Evolutionary conservation across 352 stramenopile species (phyloP), one percentile per base, ranked within the genome.

Genomic region (Pythium grandisporangium): DNA sequence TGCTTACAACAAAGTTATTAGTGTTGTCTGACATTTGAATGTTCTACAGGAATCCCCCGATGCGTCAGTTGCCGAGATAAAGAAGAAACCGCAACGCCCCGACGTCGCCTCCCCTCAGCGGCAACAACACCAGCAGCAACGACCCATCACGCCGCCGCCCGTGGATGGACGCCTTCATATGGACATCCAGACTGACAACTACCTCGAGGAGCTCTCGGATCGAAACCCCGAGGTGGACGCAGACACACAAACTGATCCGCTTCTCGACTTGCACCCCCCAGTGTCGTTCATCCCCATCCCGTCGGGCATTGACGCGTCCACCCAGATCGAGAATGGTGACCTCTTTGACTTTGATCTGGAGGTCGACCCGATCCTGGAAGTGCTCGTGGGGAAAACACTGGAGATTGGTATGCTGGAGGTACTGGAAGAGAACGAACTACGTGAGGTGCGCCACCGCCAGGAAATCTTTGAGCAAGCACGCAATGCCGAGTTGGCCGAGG

Each of bases 291-390:
- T 97, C 3, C 86, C 84, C 3, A 55, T 61, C 16, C 88, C 95
- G 19, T 95, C 75, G 6, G 92, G 92, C 1, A 51, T 94, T 5
- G 90, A 98, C 51, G 74, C 61, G 21, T 55, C 66, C 38, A 98
- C 89, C 12, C 89, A 98, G 52, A 95, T 98, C 41, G 83, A 96
- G 30, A 73, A 70, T 25, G 88, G 86, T 30, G 92, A 98, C 47
- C 61, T 98, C 29, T 98, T 98, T 43, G 85, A 98, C 62, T 97
- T 98, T 54, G 91, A 97, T 47, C 41, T 96, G 10, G 92, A 98
- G 56, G 91, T 97, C 19, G 82, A 94, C 45, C 92, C 92, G 14
- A 96, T 98, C 35, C 59, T 98, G 19, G 92, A 98, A 51, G 92
- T 98, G 41, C 69, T 98, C 14, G 90, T 98, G 16, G 91, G 92